Evolutionary conservation across 352 stramenopile genomes (phyloP).

Genomic region (Plasmopara viticola): DNA sequence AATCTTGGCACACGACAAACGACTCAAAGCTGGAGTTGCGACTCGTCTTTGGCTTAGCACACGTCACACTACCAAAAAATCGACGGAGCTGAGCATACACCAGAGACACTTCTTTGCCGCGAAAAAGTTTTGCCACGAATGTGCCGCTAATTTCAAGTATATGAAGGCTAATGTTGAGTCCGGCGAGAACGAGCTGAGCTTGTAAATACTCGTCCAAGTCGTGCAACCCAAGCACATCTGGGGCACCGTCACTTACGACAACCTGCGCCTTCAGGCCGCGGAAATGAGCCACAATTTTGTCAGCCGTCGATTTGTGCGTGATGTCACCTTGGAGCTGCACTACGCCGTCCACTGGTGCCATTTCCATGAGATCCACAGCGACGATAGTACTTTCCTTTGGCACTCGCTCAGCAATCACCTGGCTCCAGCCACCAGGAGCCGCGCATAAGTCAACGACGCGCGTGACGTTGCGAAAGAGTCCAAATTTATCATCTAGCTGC

Average conservation of each 20-base stretch:
- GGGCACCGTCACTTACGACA: slow-evolving; percentile 98
- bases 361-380: slow-evolving; percentile 89
- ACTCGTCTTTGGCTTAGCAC: slow-evolving; percentile 79
- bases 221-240: slow-evolving; percentile 91
- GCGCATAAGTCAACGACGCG: slow-evolving; percentile 81
- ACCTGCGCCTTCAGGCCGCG: slow-evolving; percentile 89
- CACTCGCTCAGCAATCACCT: slow-evolving; percentile 81
- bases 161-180: slow-evolving; percentile 74
- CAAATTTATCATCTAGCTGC: slow-evolving; percentile 98
- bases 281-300: slow-evolving; percentile 67
- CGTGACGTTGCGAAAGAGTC: slow-evolving; percentile 86
- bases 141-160: slow-evolving; percentile 62
- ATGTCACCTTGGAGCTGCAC: slow-evolving; percentile 79
- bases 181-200: slow-evolving; percentile 70
- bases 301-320: slow-evolving; percentile 66
- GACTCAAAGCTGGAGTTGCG: slow-evolving; percentile 82
- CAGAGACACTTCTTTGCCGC: slow-evolving; percentile 69
- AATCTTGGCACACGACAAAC: slow-evolving; percentile 73
- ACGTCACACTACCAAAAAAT: slow-evolving; percentile 70
- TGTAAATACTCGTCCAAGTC: slow-evolving; percentile 82
- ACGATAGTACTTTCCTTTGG: slow-evolving; percentile 38
- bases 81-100: slow-evolving; percentile 63
- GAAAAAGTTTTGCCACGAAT: slow-evolving; percentile 86
- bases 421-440: slow-evolving; percentile 79
- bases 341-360: slow-evolving; percentile 92